Evolutionary conservation across 2,329 filamentous ascomycete species (phyloP), one percentile per base, ranked within the genome.

Genomic region (Diaporthe eres): DNA sequence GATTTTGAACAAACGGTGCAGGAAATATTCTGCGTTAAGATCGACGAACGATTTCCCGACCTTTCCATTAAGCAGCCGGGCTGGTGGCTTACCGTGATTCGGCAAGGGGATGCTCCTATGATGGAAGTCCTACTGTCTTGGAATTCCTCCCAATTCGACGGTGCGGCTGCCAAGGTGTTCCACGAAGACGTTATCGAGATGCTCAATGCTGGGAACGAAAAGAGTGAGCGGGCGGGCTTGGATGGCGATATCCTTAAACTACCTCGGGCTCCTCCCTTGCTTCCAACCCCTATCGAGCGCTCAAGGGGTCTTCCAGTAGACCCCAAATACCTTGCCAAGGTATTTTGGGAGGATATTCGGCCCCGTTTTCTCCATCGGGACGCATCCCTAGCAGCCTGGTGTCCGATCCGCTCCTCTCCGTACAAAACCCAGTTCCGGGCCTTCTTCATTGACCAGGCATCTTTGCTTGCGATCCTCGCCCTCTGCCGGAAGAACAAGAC

Each of bases 211-310:
- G 51, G 74, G 0, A 57, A 57, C 8, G 55, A 71, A 76, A 65
- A 71, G 73, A 71, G 77, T 70, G 75, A 80, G 77, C 78, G 71
- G 75, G 63, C 63, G 53, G 78, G 73, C 63, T 76, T 80, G 74
- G 77, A 82, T 75, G 77, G 74, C 63, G 49, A 77, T 75, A 79
- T 79, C 72, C 77, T 82, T 8, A 79, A 19, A 73, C 79, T 82
- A 39, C 77, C 79, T 44, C 58, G 80, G 76, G 61, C 76, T n/a
- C 60, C 77, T 22, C 77, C 80, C 10, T 71, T 77, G 37, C 80
- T 82, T 74, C 82, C 82, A 61, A 72, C 71, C 49, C 79, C 81
- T 68, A 79, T 81, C 53, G 79, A 82, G 72, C 74, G 55, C 65
- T 71, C 63, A 9, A 74, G 19, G 37, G 31, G 37, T 25, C 55